Conservation (phyloP, 257 asterid species). For the Leptodermis oblonga region DNA sequence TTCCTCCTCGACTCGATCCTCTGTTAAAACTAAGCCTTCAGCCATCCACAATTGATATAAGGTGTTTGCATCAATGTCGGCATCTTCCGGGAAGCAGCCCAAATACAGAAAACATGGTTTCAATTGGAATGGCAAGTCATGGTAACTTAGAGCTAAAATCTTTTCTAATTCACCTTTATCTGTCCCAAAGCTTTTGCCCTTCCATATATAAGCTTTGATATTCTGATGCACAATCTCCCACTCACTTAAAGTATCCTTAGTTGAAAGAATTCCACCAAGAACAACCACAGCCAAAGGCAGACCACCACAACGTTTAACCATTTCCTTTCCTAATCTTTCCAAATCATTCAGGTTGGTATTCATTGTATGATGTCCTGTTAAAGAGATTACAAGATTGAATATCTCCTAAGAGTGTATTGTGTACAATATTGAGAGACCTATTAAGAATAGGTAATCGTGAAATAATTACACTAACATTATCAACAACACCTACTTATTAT, state of each 20-base stretch:
- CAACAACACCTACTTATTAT: too few species aligned
- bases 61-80: background rate
- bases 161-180: background rate
- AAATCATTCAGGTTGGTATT: too few species aligned
- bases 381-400: too few species aligned
- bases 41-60: slow-evolving; percentile 7
- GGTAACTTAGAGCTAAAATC: slow-evolving; percentile 1
- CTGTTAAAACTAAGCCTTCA: slow-evolving; percentile 2
- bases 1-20: background rate
- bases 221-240: background rate
- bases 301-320: too few species aligned
- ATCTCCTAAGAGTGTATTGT: too few species aligned
- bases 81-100: background rate
- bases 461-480: too few species aligned
- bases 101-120: slow-evolving; percentile 19
- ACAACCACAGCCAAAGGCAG: slow-evolving; percentile 6
- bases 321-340: too few species aligned
- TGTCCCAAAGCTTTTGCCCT: background rate
- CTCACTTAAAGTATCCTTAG: background rate
- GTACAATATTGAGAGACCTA: too few species aligned
- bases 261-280: slow-evolving; percentile 5
- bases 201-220: background rate
- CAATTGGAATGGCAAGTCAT: slow-evolving; percentile 14
- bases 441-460: too few species aligned
- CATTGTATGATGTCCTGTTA: too few species aligned